phyloP scores from a whole-genome alignment of 345 rosid genomes.

The Erodium maritimum region DNA sequence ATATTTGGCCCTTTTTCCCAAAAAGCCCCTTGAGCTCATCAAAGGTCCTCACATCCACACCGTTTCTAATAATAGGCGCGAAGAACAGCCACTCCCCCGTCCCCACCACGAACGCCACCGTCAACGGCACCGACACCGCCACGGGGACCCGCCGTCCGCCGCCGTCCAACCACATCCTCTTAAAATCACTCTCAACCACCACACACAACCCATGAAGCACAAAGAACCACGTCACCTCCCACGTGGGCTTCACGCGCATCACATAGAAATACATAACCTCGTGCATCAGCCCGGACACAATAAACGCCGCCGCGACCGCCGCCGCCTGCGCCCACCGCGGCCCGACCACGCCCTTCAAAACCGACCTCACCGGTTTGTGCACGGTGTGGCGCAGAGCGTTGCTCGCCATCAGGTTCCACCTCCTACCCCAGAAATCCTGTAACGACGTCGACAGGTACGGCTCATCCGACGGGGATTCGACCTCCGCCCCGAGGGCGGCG shows the following conservation, averaged over 20 bases:
- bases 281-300: constrained; percentile 9
- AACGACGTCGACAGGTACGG: constrained; percentile 38
- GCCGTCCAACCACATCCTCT: constrained; percentile 5
- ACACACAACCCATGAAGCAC: constrained; percentile 10
- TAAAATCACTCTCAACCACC: constrained; percentile 15
- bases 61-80: constrained; percentile 15
- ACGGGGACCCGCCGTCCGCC: constrained; percentile 12
- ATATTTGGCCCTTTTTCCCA: too few species aligned
- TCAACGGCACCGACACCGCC: constrained; percentile 15
- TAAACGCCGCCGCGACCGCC: constrained; percentile 12
- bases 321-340: constrained; percentile 9
- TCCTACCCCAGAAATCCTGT: constrained; percentile 47
- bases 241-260: neutral
- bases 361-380: constrained; percentile 18
- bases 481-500: constrained; percentile 15
- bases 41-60: constrained; percentile 1
- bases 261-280: constrained; percentile 5
- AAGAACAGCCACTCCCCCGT: constrained; percentile 21
- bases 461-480: constrained; percentile 27
- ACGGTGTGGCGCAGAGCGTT: constrained; percentile 30
- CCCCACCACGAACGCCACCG: constrained; percentile 18
- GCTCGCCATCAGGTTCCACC: constrained; percentile 48
- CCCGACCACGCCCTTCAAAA: constrained; percentile 6
- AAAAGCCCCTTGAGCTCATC: constrained; percentile 7
- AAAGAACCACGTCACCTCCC: constrained; percentile 13